Evolutionary conservation across 2,329 filamentous ascomycete species (phyloP).

Genomic region (Venturia nashicola): DNA sequence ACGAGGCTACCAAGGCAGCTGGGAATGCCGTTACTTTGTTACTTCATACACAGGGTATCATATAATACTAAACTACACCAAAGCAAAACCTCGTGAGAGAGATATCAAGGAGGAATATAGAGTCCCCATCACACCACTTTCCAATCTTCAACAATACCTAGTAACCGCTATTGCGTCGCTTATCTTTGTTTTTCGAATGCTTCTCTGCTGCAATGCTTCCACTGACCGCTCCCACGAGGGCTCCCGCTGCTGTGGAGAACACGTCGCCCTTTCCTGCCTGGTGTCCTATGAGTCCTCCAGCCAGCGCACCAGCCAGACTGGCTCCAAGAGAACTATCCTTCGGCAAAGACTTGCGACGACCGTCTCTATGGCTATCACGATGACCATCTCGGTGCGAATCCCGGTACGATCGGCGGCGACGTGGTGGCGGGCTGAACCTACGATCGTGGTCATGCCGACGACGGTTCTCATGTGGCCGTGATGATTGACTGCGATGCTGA

Average conservation of each 20-base stretch:
- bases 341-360: slow-evolving; percentile 7
- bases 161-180: neutral
- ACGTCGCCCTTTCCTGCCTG: slow-evolving; percentile 8
- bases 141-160: neutral
- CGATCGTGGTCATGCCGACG: neutral
- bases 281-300: slow-evolving; percentile 8
- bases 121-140: neutral
- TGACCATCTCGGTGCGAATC: neutral
- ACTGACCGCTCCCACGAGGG: slow-evolving; percentile 4
- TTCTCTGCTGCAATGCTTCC: slow-evolving; percentile 1
- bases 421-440: neutral
- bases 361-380: neutral
- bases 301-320: slow-evolving; percentile 8
- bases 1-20: neutral
- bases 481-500: neutral
- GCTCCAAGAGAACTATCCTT: slow-evolving; percentile 10
- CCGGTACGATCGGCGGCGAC: neutral
- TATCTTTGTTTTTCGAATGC: neutral
- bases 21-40: neutral
- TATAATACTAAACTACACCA: neutral
- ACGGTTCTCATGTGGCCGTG: neutral
- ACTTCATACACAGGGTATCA: neutral
- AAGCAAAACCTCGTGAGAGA: neutral
- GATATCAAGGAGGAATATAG: neutral
- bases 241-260: slow-evolving; percentile 7